phyloP scores from a whole-genome alignment of 129 eudicot genomes.

The Oenanthe sinensis region DNA sequence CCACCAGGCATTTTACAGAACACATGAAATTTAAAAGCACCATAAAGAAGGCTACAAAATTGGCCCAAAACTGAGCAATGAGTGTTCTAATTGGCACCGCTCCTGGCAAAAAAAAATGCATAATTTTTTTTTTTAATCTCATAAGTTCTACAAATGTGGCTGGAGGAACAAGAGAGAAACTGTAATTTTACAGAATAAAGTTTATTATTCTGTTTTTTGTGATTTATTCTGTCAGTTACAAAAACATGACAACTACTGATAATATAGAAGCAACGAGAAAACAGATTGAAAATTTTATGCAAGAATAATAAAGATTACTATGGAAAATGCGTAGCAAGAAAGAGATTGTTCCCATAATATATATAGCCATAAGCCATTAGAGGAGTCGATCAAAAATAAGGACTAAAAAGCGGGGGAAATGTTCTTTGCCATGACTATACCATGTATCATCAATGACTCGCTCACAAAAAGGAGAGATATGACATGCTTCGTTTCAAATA shows the following conservation, averaged over 20 bases:
- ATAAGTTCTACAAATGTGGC: not conserved
- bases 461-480: not conserved
- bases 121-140: not conserved
- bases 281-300: not conserved
- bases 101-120: not conserved
- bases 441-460: not conserved
- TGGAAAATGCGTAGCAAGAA: not conserved
- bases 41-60: slow-evolving; percentile 13
- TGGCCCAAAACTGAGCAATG: slow-evolving; percentile 11
- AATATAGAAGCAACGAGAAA: not conserved
- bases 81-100: not conserved
- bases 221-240: not conserved
- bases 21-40: slow-evolving; percentile 3
- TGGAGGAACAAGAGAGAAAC: not conserved
- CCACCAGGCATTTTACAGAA: not conserved
- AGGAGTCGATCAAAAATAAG: not conserved
- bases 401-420: not conserved
- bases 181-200: not conserved
- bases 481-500: not conserved
- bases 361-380: not conserved
- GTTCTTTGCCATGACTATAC: not conserved
- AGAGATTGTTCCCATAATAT: not conserved
- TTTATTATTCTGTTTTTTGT: not conserved
- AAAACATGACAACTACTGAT: not conserved
- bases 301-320: not conserved